Percentiles rank a stretch among this genome's conserved stretches.
Evolutionary conservation across 192 early-diverging fungal species (phyloP).

Genomic region (Oehlia diaphana): DNA sequence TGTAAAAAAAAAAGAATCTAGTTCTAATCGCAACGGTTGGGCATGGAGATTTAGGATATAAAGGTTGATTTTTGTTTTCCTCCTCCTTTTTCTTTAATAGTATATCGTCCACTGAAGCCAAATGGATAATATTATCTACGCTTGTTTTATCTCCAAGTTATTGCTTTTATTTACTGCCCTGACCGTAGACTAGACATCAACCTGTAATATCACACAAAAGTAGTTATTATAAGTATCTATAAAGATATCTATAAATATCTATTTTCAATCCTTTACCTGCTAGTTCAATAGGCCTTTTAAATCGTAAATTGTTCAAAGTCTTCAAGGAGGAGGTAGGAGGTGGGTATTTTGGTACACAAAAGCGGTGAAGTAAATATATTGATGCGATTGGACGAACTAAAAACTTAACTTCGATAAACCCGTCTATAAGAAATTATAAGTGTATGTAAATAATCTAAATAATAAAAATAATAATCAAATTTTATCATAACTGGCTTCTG

Average conservation of each 20-base stretch:
- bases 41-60: too few relatives aligned
- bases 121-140: too few relatives aligned
- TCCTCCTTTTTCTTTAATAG: too few relatives aligned
- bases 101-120: too few relatives aligned
- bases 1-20: too few relatives aligned
- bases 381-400: slow-evolving; percentile 5
- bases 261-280: slow-evolving; percentile 11
- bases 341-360: background rate
- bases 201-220: slow-evolving; percentile 13
- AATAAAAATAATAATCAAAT: background rate
- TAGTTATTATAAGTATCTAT: background rate
- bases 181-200: slow-evolving; percentile 14
- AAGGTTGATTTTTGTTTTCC: too few relatives aligned
- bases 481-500: slow-evolving; percentile 9
- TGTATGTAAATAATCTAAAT: slow-evolving; percentile 8
- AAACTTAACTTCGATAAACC: slow-evolving; percentile 16
- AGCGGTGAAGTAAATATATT: background rate
- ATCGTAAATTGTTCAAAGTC: slow-evolving; percentile 12
- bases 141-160: background rate
- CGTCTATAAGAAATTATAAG: slow-evolving; percentile 19
- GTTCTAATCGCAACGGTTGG: too few relatives aligned
- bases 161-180: background rate
- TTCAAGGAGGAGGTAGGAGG: background rate
- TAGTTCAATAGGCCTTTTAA: slow-evolving; percentile 6
- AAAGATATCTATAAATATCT: background rate